Conservation (phyloP, 176 grass and related monocot species). For the Calamus simplicifolius region DNA sequence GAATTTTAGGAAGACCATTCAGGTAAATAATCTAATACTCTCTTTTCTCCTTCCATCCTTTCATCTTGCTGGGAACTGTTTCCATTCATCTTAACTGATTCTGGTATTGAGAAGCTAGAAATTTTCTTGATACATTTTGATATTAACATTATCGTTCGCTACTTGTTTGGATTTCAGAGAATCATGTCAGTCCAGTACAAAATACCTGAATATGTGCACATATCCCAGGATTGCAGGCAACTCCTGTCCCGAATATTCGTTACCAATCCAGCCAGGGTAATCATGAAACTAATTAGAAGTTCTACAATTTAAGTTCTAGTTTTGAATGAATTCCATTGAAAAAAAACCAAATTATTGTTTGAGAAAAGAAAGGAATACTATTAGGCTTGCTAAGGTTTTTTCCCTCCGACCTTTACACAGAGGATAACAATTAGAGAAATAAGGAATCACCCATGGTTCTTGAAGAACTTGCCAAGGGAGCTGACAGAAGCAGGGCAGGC, state of each 20-base stretch:
- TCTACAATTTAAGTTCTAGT: too few species aligned
- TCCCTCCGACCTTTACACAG: slow-evolving; percentile 24
- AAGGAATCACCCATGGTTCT: slow-evolving; percentile 95
- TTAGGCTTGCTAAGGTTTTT: too few species aligned
- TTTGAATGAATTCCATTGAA: too few species aligned
- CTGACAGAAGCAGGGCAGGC: slow-evolving; percentile 69
- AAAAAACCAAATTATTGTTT: too few species aligned
- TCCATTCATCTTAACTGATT: too few species aligned
- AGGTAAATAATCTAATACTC: slow-evolving; percentile 25
- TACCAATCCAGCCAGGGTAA: slow-evolving; percentile 51
- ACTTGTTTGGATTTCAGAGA: slow-evolving; percentile 33
- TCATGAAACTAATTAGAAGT: too few species aligned
- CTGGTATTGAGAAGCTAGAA: too few species aligned
- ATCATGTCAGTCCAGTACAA: slow-evolving; percentile 70
- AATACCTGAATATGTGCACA: slow-evolving; percentile 71
- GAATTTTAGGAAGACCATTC: slow-evolving; percentile 70
- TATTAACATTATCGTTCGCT: too few species aligned
- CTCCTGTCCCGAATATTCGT: slow-evolving; percentile 62
- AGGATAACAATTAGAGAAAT: slow-evolving; percentile 97
- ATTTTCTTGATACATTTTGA: too few species aligned
- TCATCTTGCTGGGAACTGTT: background rate
- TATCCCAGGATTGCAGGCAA: slow-evolving; percentile 71
- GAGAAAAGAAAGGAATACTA: too few species aligned
- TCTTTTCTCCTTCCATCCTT: background rate
- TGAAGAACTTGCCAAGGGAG: slow-evolving; percentile 94